phyloP scores from a whole-genome alignment of 1,284 basidiomycete genomes.

The Malassezia japonica region DNA sequence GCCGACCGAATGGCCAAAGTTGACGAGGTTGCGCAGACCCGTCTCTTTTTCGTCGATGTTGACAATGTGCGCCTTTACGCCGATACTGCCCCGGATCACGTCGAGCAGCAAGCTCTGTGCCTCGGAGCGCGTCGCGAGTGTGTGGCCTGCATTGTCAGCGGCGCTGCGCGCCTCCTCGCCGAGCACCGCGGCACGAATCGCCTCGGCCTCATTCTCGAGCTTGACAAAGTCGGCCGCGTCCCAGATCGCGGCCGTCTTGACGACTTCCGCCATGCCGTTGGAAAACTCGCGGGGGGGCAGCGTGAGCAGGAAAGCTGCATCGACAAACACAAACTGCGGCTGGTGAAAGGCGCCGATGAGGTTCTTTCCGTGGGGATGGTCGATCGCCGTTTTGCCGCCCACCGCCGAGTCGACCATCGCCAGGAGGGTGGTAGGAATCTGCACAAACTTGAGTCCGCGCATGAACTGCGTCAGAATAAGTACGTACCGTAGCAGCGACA shows the following conservation, averaged over 20 bases:
- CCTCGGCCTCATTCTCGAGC: constrained; percentile 39
- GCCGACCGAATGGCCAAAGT: constrained; percentile 47
- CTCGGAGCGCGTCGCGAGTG: constrained; percentile 35
- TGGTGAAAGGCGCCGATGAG: constrained; percentile 98
- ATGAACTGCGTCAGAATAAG: constrained; percentile 19
- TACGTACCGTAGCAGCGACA: constrained; percentile 82
- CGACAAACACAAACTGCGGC: constrained; percentile 93
- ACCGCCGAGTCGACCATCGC: constrained; percentile 98
- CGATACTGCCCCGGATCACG: constrained; percentile 46
- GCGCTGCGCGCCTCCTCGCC: constrained; percentile 27
- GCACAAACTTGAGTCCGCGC: constrained; percentile 78
- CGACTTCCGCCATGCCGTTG: constrained; percentile 96
- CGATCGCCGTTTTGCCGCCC: constrained; percentile 95
- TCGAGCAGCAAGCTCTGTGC: constrained; percentile 44
- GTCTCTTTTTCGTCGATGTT: constrained; percentile 48
- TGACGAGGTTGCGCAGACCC: constrained; percentile 47
- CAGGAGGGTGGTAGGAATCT: constrained; percentile 90
- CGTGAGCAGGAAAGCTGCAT: constrained; percentile 87
- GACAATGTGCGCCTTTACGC: constrained; percentile 47
- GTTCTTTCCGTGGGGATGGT: constrained; percentile 93
- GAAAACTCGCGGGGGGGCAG: constrained; percentile 86
- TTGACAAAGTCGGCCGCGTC: constrained; percentile 45
- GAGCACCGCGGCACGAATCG: constrained; percentile 41
- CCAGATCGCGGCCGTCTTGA: constrained; percentile 55
- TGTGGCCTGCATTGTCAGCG: constrained; percentile 28